phyloP scores from a whole-genome alignment of 345 rosid genomes.

The Melaleuca quinquenervia region DNA sequence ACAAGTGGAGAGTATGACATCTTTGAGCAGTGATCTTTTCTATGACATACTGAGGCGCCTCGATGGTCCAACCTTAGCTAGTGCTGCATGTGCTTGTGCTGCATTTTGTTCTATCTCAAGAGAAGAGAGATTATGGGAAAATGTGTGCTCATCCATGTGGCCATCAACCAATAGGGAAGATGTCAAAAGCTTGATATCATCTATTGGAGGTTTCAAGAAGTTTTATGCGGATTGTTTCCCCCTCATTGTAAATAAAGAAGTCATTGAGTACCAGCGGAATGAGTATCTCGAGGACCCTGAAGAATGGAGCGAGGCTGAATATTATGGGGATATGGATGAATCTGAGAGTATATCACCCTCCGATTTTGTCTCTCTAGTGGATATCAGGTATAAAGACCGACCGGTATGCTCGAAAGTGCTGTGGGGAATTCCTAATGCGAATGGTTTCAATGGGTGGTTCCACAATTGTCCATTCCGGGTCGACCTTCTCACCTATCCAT shows the following conservation, averaged over 20 bases:
- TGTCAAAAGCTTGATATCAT: conserved; percentile 42
- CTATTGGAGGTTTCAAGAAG: conserved; percentile 66
- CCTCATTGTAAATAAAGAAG: conserved; percentile 61
- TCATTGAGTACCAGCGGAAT: conserved; percentile 41
- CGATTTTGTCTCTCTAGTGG: conserved; percentile 62
- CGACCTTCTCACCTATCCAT: conserved; percentile 40
- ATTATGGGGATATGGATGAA: conserved; percentile 49
- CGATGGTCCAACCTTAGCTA: conserved; percentile 64
- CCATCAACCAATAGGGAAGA: conserved; percentile 61
- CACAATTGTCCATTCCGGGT: conserved; percentile 62
- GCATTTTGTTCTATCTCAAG: conserved; percentile 57
- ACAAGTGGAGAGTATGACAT: conserved; percentile 28
- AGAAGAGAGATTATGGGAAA: conserved; percentile 70
- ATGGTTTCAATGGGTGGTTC: conserved; percentile 61
- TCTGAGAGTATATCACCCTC: conserved; percentile 36
- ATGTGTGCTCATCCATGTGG: conserved; percentile 70
- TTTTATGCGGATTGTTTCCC: conserved; percentile 73
- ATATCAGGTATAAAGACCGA: conserved; percentile 51
- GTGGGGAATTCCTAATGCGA: conserved; percentile 66
- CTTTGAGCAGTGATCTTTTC: conserved; percentile 50
- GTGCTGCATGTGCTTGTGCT: conserved; percentile 65
- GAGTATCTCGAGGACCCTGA: conserved; percentile 42
- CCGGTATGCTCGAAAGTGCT: conserved; percentile 55
- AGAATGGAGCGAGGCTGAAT: conserved; percentile 70
- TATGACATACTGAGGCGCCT: conserved; percentile 69